Base-by-base conservation (phyloP, 2,329 filamentous ascomycete genomes). In the Monosporascus ibericus region DNA sequence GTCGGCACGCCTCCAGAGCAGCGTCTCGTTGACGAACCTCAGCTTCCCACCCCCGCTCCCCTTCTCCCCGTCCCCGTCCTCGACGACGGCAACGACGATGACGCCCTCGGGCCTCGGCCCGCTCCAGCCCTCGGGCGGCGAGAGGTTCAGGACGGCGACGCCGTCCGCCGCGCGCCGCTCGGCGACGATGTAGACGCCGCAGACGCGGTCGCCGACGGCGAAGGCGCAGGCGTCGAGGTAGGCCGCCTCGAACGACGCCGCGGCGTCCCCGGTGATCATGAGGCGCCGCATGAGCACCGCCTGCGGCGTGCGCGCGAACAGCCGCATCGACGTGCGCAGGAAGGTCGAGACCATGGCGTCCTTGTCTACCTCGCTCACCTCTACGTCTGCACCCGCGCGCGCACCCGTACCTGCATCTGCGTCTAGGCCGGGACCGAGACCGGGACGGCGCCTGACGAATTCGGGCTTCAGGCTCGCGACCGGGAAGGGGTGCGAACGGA, bases 21-120 rank as follows among this genome's bases (percentile, higher is more conserved):
- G 60, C 34, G 66, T 76, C 8, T 68, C 68, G 5, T 66, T 70
- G 0, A 68, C 66, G 0, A 76, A 75, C 51, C 58, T 71, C 20
- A 56, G 65, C 70, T 18, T 69, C 72, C 50, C 65, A 69, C 3
- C 50, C 68, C 5, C 66, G 55, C 6, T 68, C 66, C 3, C 6
- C 47, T 73, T 11, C 27, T 4, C 27, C 9, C 30, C 30, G 30
- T 14, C 30, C 30, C 30, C 11, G 30, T 34, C 30, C 64, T 60
- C 1, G 68, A 70, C 8, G 65, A 75, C 54, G 40, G 58, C 61
- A n/a, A 58, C 58, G 25, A 53, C 49, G 48, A 65, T 17, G 37
- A 48, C 49, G 0, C 62, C 62, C 22, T 18, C 25, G 7, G 63
- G 59, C 4, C 55, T 51, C 3, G 59, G 59, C 1, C 60, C 59